Conservation (phyloP, 768 basidiomycete genomes). For the Russula foetens region DNA sequence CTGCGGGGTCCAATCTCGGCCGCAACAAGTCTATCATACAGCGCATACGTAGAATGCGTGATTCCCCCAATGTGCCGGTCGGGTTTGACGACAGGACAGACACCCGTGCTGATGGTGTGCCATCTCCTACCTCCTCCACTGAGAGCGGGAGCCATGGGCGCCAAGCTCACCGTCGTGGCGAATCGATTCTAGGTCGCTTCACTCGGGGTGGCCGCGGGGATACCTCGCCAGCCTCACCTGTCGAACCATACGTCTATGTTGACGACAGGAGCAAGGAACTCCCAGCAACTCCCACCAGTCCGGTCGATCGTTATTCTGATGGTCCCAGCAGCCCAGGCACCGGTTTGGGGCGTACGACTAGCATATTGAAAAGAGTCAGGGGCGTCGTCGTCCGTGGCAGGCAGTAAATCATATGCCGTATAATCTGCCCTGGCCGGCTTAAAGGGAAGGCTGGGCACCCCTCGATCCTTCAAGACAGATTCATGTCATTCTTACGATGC, state of each 20-base stretch:
- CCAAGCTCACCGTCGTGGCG: slow-evolving; percentile 64
- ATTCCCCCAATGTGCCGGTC: slow-evolving; percentile 77
- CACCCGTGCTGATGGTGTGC: slow-evolving; percentile 32
- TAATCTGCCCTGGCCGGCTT: background rate
- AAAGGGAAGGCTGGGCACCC: background rate
- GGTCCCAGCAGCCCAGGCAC: background rate
- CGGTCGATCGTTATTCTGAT: slow-evolving; percentile 8
- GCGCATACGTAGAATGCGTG: slow-evolving; percentile 83
- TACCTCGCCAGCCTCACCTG: slow-evolving; percentile 24
- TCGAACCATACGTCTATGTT: slow-evolving; percentile 63
- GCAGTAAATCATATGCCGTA: slow-evolving; percentile 10
- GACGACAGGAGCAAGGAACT: slow-evolving; percentile 53
- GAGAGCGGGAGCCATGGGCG: slow-evolving; percentile 31
- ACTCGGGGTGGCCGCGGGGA: slow-evolving; percentile 37
- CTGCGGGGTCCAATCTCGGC: slow-evolving; percentile 42
- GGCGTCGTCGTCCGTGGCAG: slow-evolving; percentile 18
- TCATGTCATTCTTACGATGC: background rate
- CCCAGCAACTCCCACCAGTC: slow-evolving; percentile 34
- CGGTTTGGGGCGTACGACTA: slow-evolving; percentile 18
- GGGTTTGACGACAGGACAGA: slow-evolving; percentile 29
- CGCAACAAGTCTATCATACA: slow-evolving; percentile 82
- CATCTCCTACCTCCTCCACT: slow-evolving; percentile 38
- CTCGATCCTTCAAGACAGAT: background rate
- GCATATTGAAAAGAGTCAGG: slow-evolving; percentile 17
- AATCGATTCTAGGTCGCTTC: slow-evolving; percentile 73